Conservation (phyloP, 2,329 filamentous ascomycete genomes). For the Botrytis hyacinthi region DNA sequence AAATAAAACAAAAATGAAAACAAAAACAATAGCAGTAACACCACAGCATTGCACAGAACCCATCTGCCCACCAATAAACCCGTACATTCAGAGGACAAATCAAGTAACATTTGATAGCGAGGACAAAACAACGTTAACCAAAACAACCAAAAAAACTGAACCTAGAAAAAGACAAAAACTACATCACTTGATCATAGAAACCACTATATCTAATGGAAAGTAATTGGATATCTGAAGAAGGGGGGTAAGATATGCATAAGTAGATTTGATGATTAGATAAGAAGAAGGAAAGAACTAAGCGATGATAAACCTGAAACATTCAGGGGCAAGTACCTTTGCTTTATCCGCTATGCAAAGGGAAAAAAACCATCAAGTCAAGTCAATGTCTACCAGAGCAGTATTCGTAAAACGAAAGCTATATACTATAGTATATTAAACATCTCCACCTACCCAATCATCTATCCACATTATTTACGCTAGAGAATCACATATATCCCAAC, state of each 20-base stretch:
- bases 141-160: too few relatives aligned
- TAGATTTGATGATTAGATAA: rapidly evolving
- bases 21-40: too few relatives aligned
- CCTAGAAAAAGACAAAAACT: not conserved
- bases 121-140: too few relatives aligned
- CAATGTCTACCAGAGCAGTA: not conserved
- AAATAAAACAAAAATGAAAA: too few relatives aligned
- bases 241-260: rapidly evolving
- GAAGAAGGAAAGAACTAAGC: not conserved
- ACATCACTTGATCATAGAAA: not conserved
- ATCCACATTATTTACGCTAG: not conserved
- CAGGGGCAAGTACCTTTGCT: not conserved
- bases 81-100: too few relatives aligned
- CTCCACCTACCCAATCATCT: not conserved
- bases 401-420: not conserved
- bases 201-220: not conserved
- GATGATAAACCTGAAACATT: rapidly evolving
- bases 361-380: not conserved
- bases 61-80: too few relatives aligned
- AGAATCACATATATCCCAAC: not conserved
- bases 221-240: not conserved
- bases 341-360: too few relatives aligned
- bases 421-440: not conserved
- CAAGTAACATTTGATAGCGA: too few relatives aligned
- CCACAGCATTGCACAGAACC: too few relatives aligned